A percentile compares a stretch with the other conserved stretches of the same genome.
Evolutionary conservation across 257 asterid species (phyloP).

Genomic region (Solanum rostratum): DNA sequence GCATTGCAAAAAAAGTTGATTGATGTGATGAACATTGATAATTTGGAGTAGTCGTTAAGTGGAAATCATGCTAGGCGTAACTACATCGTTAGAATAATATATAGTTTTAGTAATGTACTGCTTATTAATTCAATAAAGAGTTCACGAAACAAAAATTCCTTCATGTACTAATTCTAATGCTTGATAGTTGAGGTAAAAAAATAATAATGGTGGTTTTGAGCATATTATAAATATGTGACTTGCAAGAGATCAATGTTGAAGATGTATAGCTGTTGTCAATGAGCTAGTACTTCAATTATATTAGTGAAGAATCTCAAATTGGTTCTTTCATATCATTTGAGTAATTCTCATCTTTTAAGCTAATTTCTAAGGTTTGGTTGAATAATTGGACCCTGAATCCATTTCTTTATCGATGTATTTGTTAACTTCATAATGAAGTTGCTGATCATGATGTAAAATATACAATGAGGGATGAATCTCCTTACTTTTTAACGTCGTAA

Average conservation of each 20-base stretch:
- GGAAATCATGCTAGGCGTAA: background rate
- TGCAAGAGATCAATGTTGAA: background rate
- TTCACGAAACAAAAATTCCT: background rate
- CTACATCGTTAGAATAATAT: background rate
- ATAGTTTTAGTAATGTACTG: background rate
- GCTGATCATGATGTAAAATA: background rate
- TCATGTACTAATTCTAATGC: background rate
- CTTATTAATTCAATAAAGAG: background rate
- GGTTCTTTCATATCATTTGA: background rate
- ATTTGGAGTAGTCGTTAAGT: background rate
- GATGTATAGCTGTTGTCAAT: background rate
- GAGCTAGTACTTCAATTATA: background rate
- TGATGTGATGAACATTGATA: background rate
- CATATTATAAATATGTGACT: background rate
- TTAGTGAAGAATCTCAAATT: background rate
- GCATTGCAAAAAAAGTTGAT: slow-evolving; percentile 7
- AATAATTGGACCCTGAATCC: background rate
- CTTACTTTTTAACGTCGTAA: no score
- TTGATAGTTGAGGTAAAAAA: background rate
- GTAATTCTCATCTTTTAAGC: background rate
- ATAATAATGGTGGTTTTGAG: background rate
- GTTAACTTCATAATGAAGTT: background rate
- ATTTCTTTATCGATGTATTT: background rate
- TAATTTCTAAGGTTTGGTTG: background rate
- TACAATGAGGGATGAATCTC: background rate